These are phyloP conservation scores for Fusarium austroafricanum DNA, from an alignment of 2,329 filamentous ascomycete genomes.

Conservation along the genomic window DNA sequence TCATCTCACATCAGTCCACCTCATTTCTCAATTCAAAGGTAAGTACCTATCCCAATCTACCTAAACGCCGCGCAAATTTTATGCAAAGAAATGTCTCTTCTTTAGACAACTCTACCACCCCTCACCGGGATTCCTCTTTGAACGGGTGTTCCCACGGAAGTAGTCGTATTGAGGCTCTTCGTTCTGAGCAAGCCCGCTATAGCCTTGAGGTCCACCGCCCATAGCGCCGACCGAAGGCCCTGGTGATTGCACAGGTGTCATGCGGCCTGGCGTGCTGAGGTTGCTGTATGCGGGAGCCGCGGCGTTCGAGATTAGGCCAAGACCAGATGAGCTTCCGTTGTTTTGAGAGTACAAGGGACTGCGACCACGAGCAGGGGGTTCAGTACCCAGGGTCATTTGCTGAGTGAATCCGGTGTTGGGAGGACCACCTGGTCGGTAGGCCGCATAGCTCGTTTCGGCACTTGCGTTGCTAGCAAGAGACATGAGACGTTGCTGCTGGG, in stretches of 20 bases:
- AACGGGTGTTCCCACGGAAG: constrained; percentile 58
- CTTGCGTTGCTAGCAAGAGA: constrained; percentile 39
- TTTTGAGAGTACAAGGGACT: constrained; percentile 63
- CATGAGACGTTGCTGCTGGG: constrained; percentile 44
- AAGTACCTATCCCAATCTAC: constrained; percentile 41
- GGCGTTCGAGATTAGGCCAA: constrained; percentile 66
- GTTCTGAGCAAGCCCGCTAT: constrained; percentile 68
- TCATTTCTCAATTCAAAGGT: constrained; percentile 30
- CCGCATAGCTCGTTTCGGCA: constrained; percentile 48
- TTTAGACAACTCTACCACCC: constrained; percentile 50
- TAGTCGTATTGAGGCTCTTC: constrained; percentile 67
- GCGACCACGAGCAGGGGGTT: constrained; percentile 50
- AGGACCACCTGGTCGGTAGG: constrained; percentile 41
- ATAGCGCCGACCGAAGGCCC: constrained; percentile 63
- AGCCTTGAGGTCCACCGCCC: constrained; percentile 69
- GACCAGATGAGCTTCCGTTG: constrained; percentile 65
- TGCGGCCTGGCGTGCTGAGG: constrained; percentile 35
- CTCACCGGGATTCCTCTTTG: constrained; percentile 52
- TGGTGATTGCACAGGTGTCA: constrained; percentile 46
- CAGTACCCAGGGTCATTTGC: constrained; percentile 39
- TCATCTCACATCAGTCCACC: constrained; percentile 30
- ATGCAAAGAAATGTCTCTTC: constrained; percentile 24
- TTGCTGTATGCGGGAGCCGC: constrained; percentile 61
- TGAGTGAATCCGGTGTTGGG: constrained; percentile 40
- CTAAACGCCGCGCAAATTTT: constrained; percentile 47